Conservation (phyloP, 2,329 filamentous ascomycete species). For the Phoma herbarum region DNA sequence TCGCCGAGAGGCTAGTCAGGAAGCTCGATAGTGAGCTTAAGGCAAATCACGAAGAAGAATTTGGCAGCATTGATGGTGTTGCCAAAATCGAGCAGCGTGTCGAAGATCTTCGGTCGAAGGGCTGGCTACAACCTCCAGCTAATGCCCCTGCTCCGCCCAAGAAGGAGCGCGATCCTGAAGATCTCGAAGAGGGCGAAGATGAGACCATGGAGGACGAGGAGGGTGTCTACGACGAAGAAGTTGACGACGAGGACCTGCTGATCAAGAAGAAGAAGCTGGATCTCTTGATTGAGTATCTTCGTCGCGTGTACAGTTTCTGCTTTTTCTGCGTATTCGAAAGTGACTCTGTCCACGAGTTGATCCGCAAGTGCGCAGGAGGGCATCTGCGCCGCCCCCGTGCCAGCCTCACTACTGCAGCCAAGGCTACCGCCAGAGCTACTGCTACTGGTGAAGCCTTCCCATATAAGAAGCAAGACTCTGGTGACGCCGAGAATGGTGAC, state of each 20-base stretch:
- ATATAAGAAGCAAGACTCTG: conserved; percentile 76
- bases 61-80: conserved; percentile 66
- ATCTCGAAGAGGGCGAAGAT: conserved; percentile 80
- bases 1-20: conserved; percentile 81
- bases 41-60: conserved; percentile 64
- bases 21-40: conserved; percentile 88
- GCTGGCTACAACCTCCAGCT: conserved; percentile 75
- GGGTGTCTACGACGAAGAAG: conserved; percentile 75
- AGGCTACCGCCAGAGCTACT: conserved; percentile 85
- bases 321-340: conserved; percentile 99
- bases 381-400: conserved; percentile 90
- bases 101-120: conserved; percentile 78
- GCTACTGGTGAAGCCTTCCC: conserved; percentile 85
- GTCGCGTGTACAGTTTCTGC: conserved; percentile 97
- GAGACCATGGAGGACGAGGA: conserved; percentile 68
- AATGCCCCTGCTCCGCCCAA: conserved; percentile 62
- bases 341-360: conserved; percentile 94
- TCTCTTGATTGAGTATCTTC: conserved; percentile 93
- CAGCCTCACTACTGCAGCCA: conserved; percentile 82
- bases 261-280: conserved; percentile 97
- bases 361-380: conserved; percentile 95
- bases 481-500: conserved; percentile 70
- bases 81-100: conserved; percentile 86
- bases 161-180: conserved; percentile 69
- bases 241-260: conserved; percentile 88